A percentile compares a stretch with the other conserved stretches of the same genome.
Conservation (phyloP, 345 rosid genomes). For the Sonneratia caseolaris region DNA sequence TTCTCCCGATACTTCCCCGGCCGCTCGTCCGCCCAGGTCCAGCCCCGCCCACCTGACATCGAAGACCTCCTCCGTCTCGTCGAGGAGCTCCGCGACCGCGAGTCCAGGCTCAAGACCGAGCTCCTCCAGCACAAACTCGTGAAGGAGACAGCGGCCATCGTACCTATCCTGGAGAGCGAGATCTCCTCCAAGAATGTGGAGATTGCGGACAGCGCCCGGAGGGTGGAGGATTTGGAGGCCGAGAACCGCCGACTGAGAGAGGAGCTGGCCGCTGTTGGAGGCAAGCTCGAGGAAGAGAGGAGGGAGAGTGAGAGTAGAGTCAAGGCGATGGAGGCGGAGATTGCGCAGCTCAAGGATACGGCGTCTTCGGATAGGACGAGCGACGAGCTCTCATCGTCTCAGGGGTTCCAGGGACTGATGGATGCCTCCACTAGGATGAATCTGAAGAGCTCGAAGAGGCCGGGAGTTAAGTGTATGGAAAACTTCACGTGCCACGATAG, state of each 20-base stretch:
- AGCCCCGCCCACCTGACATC: slow-evolving; percentile 75
- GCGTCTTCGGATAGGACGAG: slow-evolving; percentile 17
- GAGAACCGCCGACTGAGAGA: slow-evolving; percentile 39
- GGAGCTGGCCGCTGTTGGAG: slow-evolving; percentile 19
- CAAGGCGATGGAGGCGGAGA: slow-evolving; percentile 40
- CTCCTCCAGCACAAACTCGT: slow-evolving; percentile 62
- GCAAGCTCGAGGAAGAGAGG: slow-evolving; percentile 22
- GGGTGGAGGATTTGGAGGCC: slow-evolving; percentile 29
- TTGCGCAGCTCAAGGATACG: slow-evolving; percentile 41
- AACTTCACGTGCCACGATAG: slow-evolving; percentile 8
- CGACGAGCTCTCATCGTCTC: slow-evolving; percentile 48
- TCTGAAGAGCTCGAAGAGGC: slow-evolving; percentile 39
- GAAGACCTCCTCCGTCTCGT: slow-evolving; percentile 61
- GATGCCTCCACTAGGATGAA: slow-evolving; percentile 46
- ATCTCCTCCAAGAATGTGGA: slow-evolving; percentile 32
- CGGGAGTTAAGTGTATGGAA: slow-evolving; percentile 23
- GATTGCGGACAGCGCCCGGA: slow-evolving; percentile 23
- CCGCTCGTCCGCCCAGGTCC: slow-evolving; percentile 91
- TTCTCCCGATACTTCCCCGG: slow-evolving; percentile 80
- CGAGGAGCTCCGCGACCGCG: slow-evolving; percentile 71
- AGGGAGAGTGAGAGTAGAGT: slow-evolving; percentile 31
- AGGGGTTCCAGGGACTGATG: slow-evolving; percentile 58
- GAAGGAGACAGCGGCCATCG: slow-evolving; percentile 60
- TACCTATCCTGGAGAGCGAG: slow-evolving; percentile 57
- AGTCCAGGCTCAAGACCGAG: slow-evolving; percentile 59